Evolutionary conservation across 176 grass and related monocot genomes (phyloP).

Genomic region (Triticum dicoccoides): DNA sequence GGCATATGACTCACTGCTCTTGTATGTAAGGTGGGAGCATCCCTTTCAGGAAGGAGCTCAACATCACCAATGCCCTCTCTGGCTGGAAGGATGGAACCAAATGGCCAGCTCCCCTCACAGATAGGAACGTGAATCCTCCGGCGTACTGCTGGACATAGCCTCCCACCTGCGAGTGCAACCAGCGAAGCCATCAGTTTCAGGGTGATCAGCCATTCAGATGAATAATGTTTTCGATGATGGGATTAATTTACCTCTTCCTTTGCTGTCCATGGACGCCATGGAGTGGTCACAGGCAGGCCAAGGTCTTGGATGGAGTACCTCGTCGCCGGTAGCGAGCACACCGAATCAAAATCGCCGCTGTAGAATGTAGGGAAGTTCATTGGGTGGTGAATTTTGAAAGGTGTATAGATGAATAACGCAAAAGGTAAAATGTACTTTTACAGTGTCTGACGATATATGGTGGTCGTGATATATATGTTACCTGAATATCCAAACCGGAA

Average conservation of each 20-base stretch:
- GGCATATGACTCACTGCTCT: neutral
- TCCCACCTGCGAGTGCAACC: slow-evolving; percentile 5
- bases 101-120: slow-evolving; percentile 49
- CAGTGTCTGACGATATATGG: neutral
- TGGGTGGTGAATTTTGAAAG: neutral
- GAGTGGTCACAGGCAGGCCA: slow-evolving; percentile 18
- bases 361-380: neutral
- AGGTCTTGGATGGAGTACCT: slow-evolving; percentile 31
- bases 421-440: too few species aligned
- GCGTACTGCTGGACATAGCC: slow-evolving; percentile 45
- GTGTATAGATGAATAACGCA: too few species aligned
- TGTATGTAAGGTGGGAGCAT: slow-evolving; percentile 20
- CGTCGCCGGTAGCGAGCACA: slow-evolving; percentile 37
- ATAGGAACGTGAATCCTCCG: slow-evolving; percentile 30
- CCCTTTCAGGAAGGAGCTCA: slow-evolving; percentile 33
- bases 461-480: neutral
- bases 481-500: slow-evolving; percentile 52
- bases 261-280: slow-evolving; percentile 51
- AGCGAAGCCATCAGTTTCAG: neutral
- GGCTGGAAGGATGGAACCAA: slow-evolving; percentile 43
- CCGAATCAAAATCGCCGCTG: slow-evolving; percentile 42
- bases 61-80: slow-evolving; percentile 30
- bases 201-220: neutral
- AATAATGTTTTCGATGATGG: neutral
- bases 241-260: slow-evolving; percentile 6